phyloP scores from a whole-genome alignment of 176 grass and related monocot genomes.

The Otatea glauca region DNA sequence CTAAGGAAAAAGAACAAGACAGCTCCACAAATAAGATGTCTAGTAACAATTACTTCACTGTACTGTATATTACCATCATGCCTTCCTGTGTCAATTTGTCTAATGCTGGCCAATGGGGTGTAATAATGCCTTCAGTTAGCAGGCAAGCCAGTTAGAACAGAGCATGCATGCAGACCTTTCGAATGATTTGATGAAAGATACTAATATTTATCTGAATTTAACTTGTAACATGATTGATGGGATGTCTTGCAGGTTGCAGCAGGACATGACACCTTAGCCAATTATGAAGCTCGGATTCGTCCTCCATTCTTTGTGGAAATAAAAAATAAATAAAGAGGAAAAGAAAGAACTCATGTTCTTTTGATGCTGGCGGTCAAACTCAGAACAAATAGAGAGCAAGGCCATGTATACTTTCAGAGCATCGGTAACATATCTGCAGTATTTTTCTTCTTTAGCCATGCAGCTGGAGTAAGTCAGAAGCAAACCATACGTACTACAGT shows the following conservation, averaged over 20 bases:
- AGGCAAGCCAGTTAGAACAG: constrained; percentile 3
- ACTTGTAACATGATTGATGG: constrained; percentile 35
- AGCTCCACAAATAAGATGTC: no score
- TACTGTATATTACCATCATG: no score
- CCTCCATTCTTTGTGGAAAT: background rate
- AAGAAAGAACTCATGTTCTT: background rate
- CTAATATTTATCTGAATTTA: constrained; percentile 16
- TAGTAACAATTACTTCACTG: no score
- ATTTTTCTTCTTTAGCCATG: constrained; percentile 43
- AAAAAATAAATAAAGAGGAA: background rate
- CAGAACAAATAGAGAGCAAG: background rate
- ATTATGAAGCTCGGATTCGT: background rate
- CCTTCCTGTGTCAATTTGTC: constrained; percentile 11
- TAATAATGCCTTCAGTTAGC: background rate
- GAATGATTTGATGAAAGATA: constrained; percentile 26
- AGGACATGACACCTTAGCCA: constrained; percentile 54
- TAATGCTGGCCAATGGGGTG: background rate
- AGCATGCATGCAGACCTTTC: background rate
- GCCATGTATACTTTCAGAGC: constrained; percentile 38
- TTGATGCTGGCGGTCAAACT: constrained; percentile 16
- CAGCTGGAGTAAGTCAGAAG: constrained; percentile 53
- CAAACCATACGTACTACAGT: constrained; percentile 14
- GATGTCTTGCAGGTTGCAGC: constrained; percentile 31
- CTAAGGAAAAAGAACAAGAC: no score
- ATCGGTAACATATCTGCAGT: constrained; percentile 22